A percentile compares a stretch with the other conserved stretches of the same genome.
Evolutionary conservation across 441 rosid species (phyloP).

Genomic region (Pelargonium myrrhifolium): DNA sequence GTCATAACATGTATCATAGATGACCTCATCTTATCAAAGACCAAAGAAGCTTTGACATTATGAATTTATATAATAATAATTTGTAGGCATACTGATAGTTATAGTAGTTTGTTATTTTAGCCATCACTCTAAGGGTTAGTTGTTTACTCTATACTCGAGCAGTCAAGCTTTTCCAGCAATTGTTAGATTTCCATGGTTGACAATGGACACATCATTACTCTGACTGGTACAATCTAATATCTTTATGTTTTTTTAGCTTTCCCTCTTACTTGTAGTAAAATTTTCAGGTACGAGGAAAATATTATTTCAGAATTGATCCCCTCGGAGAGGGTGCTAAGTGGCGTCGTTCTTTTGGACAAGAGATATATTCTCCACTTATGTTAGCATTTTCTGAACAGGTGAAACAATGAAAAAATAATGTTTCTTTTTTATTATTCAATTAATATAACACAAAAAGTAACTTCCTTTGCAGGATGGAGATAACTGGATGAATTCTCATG

Average conservation of each 20-base stretch:
- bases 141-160: not conserved
- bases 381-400: constrained; percentile 71
- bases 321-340: constrained; percentile 59
- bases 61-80: no score
- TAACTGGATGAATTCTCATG: constrained; percentile 34
- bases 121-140: no score
- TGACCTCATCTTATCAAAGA: no score
- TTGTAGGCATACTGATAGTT: no score
- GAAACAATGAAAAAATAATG: constrained; percentile 5
- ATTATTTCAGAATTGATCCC: constrained; percentile 55
- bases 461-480: constrained; percentile 41
- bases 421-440: constrained; percentile 7
- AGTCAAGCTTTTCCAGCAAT: not conserved
- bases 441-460: constrained; percentile 1
- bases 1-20: no score
- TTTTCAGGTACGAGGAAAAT: constrained; percentile 47
- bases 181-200: not conserved
- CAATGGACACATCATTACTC: not conserved
- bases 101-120: no score
- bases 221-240: no score
- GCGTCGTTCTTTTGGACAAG: constrained; percentile 71
- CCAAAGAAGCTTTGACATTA: no score
- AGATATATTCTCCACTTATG: constrained; percentile 64
- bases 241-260: no score
- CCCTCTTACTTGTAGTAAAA: not conserved